Evolutionary conservation across 163 green algal genomes (phyloP).

Genomic region (Scenedesmus sp.): DNA sequence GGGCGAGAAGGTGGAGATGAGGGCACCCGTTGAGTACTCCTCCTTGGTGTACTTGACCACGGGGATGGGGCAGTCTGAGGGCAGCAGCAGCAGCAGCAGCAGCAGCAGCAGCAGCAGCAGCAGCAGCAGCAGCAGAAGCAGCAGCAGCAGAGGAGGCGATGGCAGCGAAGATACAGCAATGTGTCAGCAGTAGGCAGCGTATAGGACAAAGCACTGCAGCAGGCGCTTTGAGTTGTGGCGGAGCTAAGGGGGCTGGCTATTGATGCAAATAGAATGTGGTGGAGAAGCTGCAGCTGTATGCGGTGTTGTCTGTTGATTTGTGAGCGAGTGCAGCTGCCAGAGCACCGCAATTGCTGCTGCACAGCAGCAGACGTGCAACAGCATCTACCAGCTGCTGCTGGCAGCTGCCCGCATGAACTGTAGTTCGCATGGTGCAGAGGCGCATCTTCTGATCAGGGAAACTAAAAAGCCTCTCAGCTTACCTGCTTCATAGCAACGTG

Average conservation of each 20-base stretch:
- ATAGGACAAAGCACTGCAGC: background rate
- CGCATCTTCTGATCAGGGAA: too few relatives aligned
- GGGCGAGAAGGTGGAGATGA: constrained; percentile 21
- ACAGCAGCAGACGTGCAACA: background rate
- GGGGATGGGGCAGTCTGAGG: constrained; percentile 38
- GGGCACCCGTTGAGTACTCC: background rate
- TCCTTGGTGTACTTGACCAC: background rate
- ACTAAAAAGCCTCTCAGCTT: too few relatives aligned
- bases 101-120: background rate
- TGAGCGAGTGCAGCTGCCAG: background rate
- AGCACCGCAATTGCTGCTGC: background rate
- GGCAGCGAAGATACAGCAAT: too few relatives aligned
- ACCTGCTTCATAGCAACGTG: too few relatives aligned
- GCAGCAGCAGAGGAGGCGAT: background rate
- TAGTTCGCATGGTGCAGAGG: too few relatives aligned
- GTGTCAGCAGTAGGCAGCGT: background rate
- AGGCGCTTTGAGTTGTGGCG: too few relatives aligned
- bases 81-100: constrained; percentile 7
- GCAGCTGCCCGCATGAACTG: background rate
- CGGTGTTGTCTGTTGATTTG: background rate
- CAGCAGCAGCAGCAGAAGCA: background rate
- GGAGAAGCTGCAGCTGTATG: background rate
- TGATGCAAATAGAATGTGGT: too few relatives aligned
- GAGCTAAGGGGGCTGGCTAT: too few relatives aligned
- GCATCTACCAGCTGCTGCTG: background rate